Conservation (phyloP, 78 protist genomes). For the Dictyostelium firmibasis region DNA sequence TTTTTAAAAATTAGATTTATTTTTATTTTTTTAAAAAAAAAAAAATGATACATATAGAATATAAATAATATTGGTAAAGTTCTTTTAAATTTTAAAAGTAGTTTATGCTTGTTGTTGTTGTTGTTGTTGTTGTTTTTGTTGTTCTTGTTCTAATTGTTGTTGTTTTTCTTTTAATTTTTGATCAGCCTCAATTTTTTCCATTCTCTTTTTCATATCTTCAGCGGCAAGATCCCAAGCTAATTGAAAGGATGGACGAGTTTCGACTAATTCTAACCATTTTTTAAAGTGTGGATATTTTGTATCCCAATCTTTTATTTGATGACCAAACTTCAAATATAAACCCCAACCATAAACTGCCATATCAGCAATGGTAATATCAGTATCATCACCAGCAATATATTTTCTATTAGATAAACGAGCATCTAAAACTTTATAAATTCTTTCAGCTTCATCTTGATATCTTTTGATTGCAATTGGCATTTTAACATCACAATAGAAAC, state of each 20-base stretch:
- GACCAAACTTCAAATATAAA: not conserved
- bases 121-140: no score
- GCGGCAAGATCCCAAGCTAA: no score
- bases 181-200: not conserved
- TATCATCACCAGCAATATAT: conserved; percentile 18
- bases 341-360: conserved; percentile 9
- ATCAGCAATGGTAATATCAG: conserved; percentile 31
- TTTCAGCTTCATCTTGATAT: not conserved
- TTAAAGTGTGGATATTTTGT: not conserved
- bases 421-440: conserved; percentile 26
- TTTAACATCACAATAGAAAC: not conserved
- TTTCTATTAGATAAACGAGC: not conserved
- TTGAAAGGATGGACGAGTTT: not conserved
- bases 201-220: not conserved
- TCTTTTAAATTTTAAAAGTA: no score
- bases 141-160: no score
- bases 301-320: not conserved
- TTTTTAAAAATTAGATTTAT: no score
- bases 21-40: no score
- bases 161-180: no score
- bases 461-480: conserved; percentile 10
- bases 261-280: not conserved
- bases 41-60: no score
- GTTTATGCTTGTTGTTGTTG: no score
- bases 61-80: no score